Conservation (phyloP, 2,329 filamentous ascomycete genomes). For the Scortechinia acanthostroma region DNA sequence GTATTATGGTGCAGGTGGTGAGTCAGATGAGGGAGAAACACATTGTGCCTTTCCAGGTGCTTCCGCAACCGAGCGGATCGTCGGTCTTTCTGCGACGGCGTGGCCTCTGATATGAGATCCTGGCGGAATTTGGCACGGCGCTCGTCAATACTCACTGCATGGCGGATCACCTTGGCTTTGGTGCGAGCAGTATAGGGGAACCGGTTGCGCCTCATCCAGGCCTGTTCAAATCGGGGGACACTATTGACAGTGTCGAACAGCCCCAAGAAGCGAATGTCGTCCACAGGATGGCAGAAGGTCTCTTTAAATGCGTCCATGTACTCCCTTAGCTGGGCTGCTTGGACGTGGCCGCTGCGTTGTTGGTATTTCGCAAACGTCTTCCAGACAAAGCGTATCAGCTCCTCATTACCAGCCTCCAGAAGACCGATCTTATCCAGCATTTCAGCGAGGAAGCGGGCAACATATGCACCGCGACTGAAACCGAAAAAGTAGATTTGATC, state of each 20-base stretch:
- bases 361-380: constrained; percentile 74
- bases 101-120: constrained; percentile 54
- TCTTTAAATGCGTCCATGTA: constrained; percentile 74
- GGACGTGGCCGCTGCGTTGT: constrained; percentile 34
- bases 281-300: constrained; percentile 71
- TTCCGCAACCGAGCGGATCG: not conserved
- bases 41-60: no score
- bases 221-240: constrained; percentile 69
- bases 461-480: constrained; percentile 68
- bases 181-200: constrained; percentile 62
- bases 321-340: constrained; percentile 21
- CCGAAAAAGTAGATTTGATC: constrained; percentile 69
- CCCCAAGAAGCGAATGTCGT: constrained; percentile 69
- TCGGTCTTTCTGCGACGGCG: not conserved
- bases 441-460: constrained; percentile 70
- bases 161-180: constrained; percentile 53
- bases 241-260: constrained; percentile 80
- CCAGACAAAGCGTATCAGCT: constrained; percentile 79
- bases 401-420: constrained; percentile 75
- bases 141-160: constrained; percentile 67
- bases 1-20: no score
- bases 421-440: constrained; percentile 81
- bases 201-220: constrained; percentile 73
- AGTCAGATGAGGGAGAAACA: no score
- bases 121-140: constrained; percentile 66